Conservation (phyloP, 495 filamentous ascomycete species). For the Pyrenopolyporus hunteri region DNA sequence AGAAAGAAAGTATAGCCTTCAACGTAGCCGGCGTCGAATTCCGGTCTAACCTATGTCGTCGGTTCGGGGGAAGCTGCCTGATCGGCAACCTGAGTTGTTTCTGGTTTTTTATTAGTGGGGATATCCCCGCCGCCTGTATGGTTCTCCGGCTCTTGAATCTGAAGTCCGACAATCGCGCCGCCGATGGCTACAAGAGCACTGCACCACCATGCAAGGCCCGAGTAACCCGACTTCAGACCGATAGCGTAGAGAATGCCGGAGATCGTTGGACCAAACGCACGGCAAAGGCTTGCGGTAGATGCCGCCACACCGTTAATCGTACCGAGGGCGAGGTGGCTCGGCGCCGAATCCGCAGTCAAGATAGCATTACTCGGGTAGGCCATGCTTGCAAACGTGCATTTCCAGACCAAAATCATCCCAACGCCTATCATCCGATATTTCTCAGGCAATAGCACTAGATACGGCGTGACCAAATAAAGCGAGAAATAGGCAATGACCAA, state of each 20-base stretch:
- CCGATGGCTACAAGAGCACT: conserved; percentile 75
- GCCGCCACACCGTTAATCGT: conserved; percentile 93
- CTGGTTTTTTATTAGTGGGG: conserved; percentile 22
- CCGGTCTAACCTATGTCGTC: conserved; percentile 6
- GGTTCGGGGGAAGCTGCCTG: conserved; percentile 10
- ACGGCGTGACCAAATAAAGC: conserved; percentile 86
- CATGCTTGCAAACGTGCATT: conserved; percentile 84
- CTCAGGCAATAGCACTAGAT: conserved; percentile 81
- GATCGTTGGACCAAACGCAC: conserved; percentile 86
- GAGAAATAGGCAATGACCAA: conserved; percentile 83
- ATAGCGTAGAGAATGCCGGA: conserved; percentile 84
- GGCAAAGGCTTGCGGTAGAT: conserved; percentile 83
- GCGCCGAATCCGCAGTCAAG: conserved; percentile 82
- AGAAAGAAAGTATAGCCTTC: conserved; percentile 30
- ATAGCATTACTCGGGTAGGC: conserved; percentile 87
- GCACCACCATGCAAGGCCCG: conserved; percentile 91
- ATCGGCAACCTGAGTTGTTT: conserved; percentile 3
- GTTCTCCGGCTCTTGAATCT: conserved; percentile 53
- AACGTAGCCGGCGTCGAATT: conserved; percentile 11
- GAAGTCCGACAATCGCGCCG: conserved; percentile 64
- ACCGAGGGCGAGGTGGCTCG: conserved; percentile 79
- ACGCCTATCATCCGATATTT: conserved; percentile 72
- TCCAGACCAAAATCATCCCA: conserved; percentile 79
- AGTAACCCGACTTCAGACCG: conserved; percentile 78
- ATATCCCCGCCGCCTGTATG: conserved; percentile 46